Base-by-base conservation (phyloP, 208 protist genomes). In the Crithidia thermophila region DNA sequence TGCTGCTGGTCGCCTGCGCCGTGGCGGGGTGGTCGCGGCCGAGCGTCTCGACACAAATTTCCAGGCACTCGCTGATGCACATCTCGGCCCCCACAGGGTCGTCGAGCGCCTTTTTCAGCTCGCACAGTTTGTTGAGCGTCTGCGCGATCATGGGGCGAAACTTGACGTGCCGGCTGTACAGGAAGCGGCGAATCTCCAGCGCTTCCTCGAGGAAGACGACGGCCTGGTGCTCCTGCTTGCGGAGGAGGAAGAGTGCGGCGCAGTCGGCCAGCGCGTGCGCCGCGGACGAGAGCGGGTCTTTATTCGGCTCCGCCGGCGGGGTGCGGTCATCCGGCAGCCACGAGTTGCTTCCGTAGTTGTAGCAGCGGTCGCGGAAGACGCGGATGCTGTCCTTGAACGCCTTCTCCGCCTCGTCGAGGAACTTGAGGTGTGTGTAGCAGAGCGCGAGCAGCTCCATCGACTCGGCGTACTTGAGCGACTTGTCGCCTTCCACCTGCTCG, bases 81-180 rank as follows among this genome's bases (percentile, higher is more conserved):
- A 94, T 83, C 67, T 96, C 91, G 21, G 91, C 91, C 10, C 88
- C 91, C 3, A 84, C 81, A 20, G 75, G 68, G 64, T 96, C 91
- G 64, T 90, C 80, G 23, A 92, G 81, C 13, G 84, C 64, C 67
- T 93, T 94, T 53, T 90, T 90, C 28, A 96, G 72, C 66, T 96
- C 91, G 61, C 81, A 90, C 16, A 96, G 75, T 59, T 96, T 96
- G 77, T 93, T 93, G 14, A 96, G 79, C 31, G 91, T 96, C 70
- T 96, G 91, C 40, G 91, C 91, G 73, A 96, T 96, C 68, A 96
- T 93, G 30, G 91, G 88, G 31, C 85, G 78, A 71, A 83, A 96
- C 76, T 93, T 93, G 45, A 83, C 64, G 62, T 94, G 84, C 0
- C 81, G 70, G 42, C 27, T 81, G 80, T 96, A 96, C 20, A 96